These are phyloP conservation scores for Pluteus cervinus DNA, from an alignment of 768 basidiomycete genomes.

Conservation along the genomic window DNA sequence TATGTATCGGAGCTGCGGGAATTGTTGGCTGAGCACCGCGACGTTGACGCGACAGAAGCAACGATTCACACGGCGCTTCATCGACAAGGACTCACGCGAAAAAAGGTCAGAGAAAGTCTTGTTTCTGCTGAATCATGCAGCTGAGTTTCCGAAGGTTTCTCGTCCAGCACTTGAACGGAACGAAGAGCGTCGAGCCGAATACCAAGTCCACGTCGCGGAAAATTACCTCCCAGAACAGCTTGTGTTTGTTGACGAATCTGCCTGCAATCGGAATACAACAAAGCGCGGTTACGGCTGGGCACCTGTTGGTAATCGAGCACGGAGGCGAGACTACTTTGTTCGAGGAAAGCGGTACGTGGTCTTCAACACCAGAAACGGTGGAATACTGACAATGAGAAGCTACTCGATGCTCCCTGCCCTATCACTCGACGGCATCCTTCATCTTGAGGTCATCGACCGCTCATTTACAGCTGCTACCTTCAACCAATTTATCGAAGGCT, in stretches of 20 bases:
- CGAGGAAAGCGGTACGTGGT: constrained; percentile 13
- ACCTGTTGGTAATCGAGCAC: constrained; percentile 14
- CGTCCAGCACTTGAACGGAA: constrained; percentile 14
- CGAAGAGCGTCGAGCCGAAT: constrained; percentile 9
- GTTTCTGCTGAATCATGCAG: too few species aligned
- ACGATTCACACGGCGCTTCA: constrained; percentile 14
- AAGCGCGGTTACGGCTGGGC: constrained; percentile 19
- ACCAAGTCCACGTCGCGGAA: constrained; percentile 6
- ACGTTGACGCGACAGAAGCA: constrained; percentile 5
- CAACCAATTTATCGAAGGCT: constrained; percentile 11
- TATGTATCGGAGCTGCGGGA: constrained; percentile 12
- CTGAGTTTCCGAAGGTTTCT: constrained; percentile 6
- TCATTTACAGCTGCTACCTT: constrained; percentile 18
- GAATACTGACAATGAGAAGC: constrained; percentile 13
- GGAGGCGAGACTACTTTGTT: constrained; percentile 19
- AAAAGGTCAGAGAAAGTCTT: constrained; percentile 8
- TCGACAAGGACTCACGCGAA: constrained; percentile 10
- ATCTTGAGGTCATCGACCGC: constrained; percentile 17
- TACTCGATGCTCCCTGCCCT: constrained; percentile 24
- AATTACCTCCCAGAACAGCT: constrained; percentile 14
- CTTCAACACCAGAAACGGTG: constrained; percentile 5
- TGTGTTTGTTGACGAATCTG: constrained; percentile 24
- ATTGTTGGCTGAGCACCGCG: constrained; percentile 8
- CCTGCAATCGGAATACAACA: constrained; percentile 19
- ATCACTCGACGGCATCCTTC: constrained; percentile 20